phyloP scores from a whole-genome alignment of 257 asterid species.

The Rubia yunnanensis region DNA sequence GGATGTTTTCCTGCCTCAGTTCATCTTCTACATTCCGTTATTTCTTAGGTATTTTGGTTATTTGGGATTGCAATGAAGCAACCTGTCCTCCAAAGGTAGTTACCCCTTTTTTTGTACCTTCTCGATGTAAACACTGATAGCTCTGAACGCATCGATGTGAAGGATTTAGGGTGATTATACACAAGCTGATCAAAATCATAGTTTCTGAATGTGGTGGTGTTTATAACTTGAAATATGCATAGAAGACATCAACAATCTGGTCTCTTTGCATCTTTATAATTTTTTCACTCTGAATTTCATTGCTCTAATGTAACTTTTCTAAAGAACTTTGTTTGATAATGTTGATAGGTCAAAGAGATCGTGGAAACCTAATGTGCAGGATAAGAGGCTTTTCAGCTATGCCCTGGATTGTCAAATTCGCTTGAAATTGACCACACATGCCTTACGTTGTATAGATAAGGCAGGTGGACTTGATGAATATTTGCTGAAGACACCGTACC shows the following conservation, averaged over 20 bases:
- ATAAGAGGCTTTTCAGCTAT: conserved; percentile 86
- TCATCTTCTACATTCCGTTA: no score
- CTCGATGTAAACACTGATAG: background rate
- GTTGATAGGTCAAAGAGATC: conserved; percentile 60
- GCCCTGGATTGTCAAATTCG: conserved; percentile 77
- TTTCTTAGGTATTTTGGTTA: background rate
- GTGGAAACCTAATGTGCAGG: conserved; percentile 93
- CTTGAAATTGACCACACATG: conserved; percentile 81
- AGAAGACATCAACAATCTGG: background rate
- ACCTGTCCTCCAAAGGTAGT: background rate
- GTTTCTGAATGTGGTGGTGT: background rate
- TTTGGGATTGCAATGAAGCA: background rate
- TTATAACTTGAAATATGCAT: background rate
- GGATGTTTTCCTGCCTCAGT: no score
- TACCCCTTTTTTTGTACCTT: background rate
- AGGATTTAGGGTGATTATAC: background rate
- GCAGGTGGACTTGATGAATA: conserved; percentile 96
- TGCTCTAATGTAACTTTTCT: conserved; percentile 10
- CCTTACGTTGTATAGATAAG: conserved; percentile 92
- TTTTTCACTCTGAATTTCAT: background rate
- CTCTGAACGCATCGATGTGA: background rate
- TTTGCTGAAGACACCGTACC: conserved; percentile 83
- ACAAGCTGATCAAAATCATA: background rate
- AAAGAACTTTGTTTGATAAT: conserved; percentile 12
- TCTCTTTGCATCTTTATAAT: no score